phyloP scores from a whole-genome alignment of 169 alveolate species.

The Eimeria maxima region DNA sequence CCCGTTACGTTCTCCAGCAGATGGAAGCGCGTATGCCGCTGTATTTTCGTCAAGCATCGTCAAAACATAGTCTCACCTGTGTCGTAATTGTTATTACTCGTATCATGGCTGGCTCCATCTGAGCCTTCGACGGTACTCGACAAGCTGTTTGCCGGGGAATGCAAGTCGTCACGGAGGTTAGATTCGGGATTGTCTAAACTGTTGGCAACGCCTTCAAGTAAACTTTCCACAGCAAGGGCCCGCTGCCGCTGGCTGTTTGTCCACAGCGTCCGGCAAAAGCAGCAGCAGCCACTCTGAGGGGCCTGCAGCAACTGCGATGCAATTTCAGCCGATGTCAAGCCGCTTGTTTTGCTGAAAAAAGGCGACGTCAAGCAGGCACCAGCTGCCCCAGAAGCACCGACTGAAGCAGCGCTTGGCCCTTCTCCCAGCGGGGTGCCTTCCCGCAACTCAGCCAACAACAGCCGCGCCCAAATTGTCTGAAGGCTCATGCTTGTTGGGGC shows the following conservation, averaged over 20 bases:
- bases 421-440: neutral
- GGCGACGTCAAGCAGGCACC: neutral
- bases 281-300: slow-evolving; percentile 43
- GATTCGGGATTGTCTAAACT: neutral
- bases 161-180: neutral
- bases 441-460: slow-evolving; percentile 39
- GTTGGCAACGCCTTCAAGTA: neutral
- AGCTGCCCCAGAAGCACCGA: neutral
- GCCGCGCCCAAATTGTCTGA: slow-evolving; percentile 53
- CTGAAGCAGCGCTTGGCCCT: neutral
- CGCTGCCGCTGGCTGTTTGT: slow-evolving; percentile 20
- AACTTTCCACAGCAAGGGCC: slow-evolving; percentile 6
- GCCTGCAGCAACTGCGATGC: slow-evolving; percentile 9
- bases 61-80: neutral
- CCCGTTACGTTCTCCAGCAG: neutral
- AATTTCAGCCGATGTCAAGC: neutral
- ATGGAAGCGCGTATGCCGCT: neutral
- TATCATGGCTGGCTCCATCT: neutral
- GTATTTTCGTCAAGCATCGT: neutral
- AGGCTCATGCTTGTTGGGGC: neutral
- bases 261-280: slow-evolving; percentile 37
- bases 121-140: neutral
- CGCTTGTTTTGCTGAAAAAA: neutral
- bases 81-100: neutral
- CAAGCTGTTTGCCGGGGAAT: slow-evolving; percentile 9